These are phyloP conservation scores for Akebia trifoliata DNA, from an alignment of 164 flowering plant genomes.

Conservation along the genomic window DNA sequence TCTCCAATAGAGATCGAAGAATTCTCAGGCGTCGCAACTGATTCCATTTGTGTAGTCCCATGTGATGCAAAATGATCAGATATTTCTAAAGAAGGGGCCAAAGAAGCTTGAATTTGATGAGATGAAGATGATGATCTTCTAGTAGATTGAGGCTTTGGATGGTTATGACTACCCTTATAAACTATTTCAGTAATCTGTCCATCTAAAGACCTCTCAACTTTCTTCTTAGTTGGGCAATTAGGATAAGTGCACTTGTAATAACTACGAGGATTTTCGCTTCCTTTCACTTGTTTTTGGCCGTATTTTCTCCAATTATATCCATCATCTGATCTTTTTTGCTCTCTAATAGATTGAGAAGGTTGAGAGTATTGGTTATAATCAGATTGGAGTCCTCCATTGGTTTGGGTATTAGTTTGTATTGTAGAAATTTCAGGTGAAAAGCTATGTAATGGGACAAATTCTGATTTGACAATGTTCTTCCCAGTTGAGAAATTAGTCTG, in stretches of 20 bases:
- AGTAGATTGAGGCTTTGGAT: slow-evolving; percentile 72
- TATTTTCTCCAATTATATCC: slow-evolving; percentile 91
- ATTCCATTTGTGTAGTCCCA: slow-evolving; percentile 30
- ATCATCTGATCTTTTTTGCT: slow-evolving; percentile 60
- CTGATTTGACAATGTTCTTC: slow-evolving; percentile 27
- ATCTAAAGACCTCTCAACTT: slow-evolving; percentile 65
- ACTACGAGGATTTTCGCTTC: slow-evolving; percentile 74
- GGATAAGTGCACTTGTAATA: slow-evolving; percentile 81
- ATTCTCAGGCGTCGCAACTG: slow-evolving; percentile 42
- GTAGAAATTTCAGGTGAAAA: slow-evolving; percentile 22
- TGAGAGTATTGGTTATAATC: slow-evolving; percentile 24
- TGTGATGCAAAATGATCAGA: slow-evolving; percentile 8
- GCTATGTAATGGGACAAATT: slow-evolving; percentile 22
- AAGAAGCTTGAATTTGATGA: slow-evolving; percentile 25
- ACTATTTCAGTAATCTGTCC: slow-evolving; percentile 86
- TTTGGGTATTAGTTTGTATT: slow-evolving; percentile 18
- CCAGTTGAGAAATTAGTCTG: slow-evolving; percentile 22
- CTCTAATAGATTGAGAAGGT: slow-evolving; percentile 37
- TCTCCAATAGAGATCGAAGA: slow-evolving; percentile 63
- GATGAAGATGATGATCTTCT: slow-evolving; percentile 40
- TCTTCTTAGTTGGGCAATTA: slow-evolving; percentile 77
- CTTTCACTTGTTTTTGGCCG: slow-evolving; percentile 85
- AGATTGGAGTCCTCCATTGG: slow-evolving; percentile 16
- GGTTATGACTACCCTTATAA: slow-evolving; percentile 79
- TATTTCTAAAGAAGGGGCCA: neutral